These are phyloP conservation scores for Elaeis guineensis DNA, from an alignment of 176 grass and related monocot species.

Conservation along the genomic window DNA sequence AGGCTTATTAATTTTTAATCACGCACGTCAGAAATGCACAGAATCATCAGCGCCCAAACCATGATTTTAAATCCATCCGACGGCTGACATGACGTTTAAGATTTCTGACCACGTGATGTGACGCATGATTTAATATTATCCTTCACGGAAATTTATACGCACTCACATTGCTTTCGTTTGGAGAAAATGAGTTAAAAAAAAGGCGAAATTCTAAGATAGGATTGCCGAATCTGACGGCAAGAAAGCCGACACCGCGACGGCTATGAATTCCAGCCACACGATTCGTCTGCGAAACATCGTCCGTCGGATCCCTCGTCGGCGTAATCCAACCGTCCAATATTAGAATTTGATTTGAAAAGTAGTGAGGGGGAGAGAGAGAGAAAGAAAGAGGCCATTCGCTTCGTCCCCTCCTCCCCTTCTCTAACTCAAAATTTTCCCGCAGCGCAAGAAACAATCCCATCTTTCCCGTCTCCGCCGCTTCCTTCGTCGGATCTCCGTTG, in stretches of 20 bases:
- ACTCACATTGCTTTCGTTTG: too few relatives aligned
- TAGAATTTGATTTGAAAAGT: conserved; percentile 96
- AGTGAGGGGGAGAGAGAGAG: conserved; percentile 67
- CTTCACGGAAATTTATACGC: too few relatives aligned
- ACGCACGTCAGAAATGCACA: too few relatives aligned
- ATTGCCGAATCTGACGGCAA: conserved; percentile 44
- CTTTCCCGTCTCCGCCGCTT: conserved; percentile 5
- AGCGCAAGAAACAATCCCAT: conserved; percentile 6
- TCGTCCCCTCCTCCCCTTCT: conserved; percentile 21
- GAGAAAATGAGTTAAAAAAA: too few relatives aligned
- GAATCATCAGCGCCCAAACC: too few relatives aligned
- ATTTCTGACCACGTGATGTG: too few relatives aligned
- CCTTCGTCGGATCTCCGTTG: conserved; percentile 10
- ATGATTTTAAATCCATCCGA: too few relatives aligned
- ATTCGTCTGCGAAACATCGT: not conserved
- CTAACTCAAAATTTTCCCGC: conserved; percentile 29
- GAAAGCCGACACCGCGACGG: conserved; percentile 24
- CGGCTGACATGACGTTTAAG: too few relatives aligned
- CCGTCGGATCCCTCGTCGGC: conserved; percentile 30
- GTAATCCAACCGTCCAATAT: conserved; percentile 62
- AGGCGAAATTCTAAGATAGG: too few relatives aligned
- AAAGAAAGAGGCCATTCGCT: conserved; percentile 30
- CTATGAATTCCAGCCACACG: conserved; percentile 77
- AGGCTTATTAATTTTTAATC: too few relatives aligned
- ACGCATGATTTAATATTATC: too few relatives aligned